phyloP scores from a whole-genome alignment of 169 alveolate species.

The Eimeria praecox region DNA sequence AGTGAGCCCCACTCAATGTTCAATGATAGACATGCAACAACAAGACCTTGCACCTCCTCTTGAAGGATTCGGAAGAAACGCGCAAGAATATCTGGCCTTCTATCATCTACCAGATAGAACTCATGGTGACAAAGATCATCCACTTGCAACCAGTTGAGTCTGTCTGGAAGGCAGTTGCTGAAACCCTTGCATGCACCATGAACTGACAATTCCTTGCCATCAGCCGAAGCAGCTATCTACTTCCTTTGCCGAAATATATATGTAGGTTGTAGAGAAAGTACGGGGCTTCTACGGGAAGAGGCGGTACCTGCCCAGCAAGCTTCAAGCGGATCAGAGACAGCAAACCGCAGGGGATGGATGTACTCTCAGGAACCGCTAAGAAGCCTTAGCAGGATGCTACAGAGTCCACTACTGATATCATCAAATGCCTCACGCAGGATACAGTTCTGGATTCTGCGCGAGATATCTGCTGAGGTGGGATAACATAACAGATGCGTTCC shows the following conservation, averaged over 20 bases:
- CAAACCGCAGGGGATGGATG: constrained; percentile 40
- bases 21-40: constrained; percentile 64
- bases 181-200: background rate
- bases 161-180: background rate
- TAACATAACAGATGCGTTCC: background rate
- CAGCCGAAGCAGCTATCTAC: background rate
- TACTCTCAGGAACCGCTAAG: constrained; percentile 54
- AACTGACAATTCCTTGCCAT: background rate
- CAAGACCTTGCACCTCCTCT: constrained; percentile 40
- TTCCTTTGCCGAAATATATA: background rate
- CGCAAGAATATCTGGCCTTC: constrained; percentile 44
- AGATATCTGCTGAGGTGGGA: constrained; percentile 60
- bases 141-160: background rate
- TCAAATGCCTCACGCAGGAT: constrained; percentile 53
- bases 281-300: background rate
- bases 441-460: constrained; percentile 70
- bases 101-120: background rate
- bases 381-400: background rate
- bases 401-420: constrained; percentile 24
- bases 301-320: background rate
- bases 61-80: constrained; percentile 33
- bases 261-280: background rate
- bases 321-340: background rate
- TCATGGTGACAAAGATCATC: background rate
- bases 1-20: constrained; percentile 8